Evolutionary conservation across 23 red algal genomes (phyloP).

Genomic region (Agarophyton chilense): DNA sequence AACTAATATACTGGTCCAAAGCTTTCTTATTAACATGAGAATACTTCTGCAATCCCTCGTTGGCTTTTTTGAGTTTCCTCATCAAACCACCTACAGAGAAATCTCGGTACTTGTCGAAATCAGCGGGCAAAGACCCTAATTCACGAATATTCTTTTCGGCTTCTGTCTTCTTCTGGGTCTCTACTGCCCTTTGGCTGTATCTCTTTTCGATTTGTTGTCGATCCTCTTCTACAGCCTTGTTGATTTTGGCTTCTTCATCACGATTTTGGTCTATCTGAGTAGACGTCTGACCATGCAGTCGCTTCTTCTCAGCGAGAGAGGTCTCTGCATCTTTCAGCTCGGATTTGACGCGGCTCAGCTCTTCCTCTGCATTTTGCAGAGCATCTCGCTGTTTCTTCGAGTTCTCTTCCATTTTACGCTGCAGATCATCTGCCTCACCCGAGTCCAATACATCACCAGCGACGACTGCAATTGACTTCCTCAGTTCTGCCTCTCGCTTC

Average conservation of each 20-base stretch:
- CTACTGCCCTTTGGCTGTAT: constrained; percentile 54
- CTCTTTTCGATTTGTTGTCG: constrained; percentile 65
- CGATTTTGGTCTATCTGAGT: constrained; percentile 40
- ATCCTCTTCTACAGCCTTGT: constrained; percentile 48
- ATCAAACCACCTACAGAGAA: constrained; percentile 46
- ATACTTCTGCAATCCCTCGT: constrained; percentile 76
- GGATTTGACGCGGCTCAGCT: neutral
- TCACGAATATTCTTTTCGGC: constrained; percentile 84
- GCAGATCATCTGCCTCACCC: neutral
- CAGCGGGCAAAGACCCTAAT: constrained; percentile 87
- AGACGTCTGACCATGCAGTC: neutral
- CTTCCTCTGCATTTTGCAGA: constrained; percentile 28
- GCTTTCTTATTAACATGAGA: constrained; percentile 99
- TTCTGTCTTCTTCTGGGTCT: constrained; percentile 74
- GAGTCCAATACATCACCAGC: constrained; percentile 1
- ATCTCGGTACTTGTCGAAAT: constrained; percentile 76
- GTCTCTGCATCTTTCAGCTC: constrained; percentile 41
- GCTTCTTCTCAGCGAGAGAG: neutral
- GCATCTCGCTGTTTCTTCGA: constrained; percentile 16
- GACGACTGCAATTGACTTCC: constrained; percentile 23
- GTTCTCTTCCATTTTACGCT: constrained; percentile 16
- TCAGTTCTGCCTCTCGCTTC: constrained; percentile 52
- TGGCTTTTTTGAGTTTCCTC: constrained; percentile 61
- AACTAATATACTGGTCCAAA: constrained; percentile 92
- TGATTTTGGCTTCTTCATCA: constrained; percentile 71